Base-by-base conservation (phyloP, 345 rosid genomes). In the Arabis hirsuta region DNA sequence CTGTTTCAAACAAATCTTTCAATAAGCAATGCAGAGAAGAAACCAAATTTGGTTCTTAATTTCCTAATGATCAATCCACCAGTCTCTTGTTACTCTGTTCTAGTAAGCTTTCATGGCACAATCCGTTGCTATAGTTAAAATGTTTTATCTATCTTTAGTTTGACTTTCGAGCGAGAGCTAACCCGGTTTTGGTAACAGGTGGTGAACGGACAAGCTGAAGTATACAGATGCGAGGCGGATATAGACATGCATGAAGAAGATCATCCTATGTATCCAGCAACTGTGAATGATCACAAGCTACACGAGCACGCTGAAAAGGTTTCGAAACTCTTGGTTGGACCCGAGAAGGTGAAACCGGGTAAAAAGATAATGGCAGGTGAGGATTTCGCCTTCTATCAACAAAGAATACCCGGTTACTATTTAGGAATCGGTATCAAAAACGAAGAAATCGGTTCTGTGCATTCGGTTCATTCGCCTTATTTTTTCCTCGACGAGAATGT, bases 361-460 rank as follows among this genome's bases (percentile, higher is more conserved):
- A 6, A 50, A 9, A 90, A 81, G 71, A 61, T 84, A 34, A 84
- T 90, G 92, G 96, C 88, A 0, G 96, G 96, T 3, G 97, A 90
- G 80, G 97, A 90, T 76, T 94, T 94, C 59, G 82, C 94, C 42
- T 89, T 90, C 78, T 90, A 86, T 71, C 94, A 86, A 79, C 84
- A 90, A 70, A 7, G 19, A 76, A 83, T 90, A 64, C 97, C 94
- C 6, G 98, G 97, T 61, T 82, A 81, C 67, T 82, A 83, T 85
- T 62, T 89, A 9, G 31, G 79, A 76, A 81, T 93, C 22, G 98
- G 97, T 61, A 89, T 87, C 19, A 76, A 80, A 78, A 87, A 87
- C 10, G 84, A 90, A 71, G 80, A 82, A n/a, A 55, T 80, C 34
- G 97, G 96, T 29, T 82, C 92, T 10, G 70, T 85, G 69, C 88